Percentiles rank a stretch among this genome's conserved stretches.
phyloP scores from a whole-genome alignment of 768 basidiomycete genomes.

The Dentipellis sp. region DNA sequence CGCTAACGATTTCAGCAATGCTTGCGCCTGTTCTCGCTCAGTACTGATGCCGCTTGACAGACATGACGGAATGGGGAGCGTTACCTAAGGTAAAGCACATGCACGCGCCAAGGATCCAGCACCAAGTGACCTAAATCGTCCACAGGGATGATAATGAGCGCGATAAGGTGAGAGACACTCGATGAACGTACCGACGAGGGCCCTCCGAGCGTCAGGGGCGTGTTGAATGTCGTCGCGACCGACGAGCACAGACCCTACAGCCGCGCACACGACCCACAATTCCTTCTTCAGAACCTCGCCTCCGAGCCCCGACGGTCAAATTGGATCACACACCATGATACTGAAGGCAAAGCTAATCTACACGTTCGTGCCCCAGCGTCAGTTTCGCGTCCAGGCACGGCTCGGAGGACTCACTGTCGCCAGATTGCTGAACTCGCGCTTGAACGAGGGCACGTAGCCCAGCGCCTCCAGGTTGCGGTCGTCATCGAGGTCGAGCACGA shows the following conservation, averaged over 20 bases:
- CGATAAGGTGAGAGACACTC: background rate
- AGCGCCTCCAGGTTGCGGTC: conserved; percentile 56
- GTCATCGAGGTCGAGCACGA: conserved; percentile 31
- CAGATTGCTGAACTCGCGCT: conserved; percentile 76
- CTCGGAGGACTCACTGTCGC: conserved; percentile 45
- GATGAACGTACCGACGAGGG: conserved; percentile 48
- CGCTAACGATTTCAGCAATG: conserved; percentile 72
- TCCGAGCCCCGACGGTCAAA: background rate
- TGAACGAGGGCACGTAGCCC: conserved; percentile 74
- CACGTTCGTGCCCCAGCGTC: background rate
- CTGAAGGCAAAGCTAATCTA: conserved; percentile 72
- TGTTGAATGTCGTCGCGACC: conserved; percentile 73
- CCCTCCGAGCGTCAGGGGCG: conserved; percentile 58
- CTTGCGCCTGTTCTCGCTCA: conserved; percentile 31
- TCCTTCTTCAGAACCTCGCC: background rate
- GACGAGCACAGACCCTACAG: conserved; percentile 61
- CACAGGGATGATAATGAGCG: background rate
- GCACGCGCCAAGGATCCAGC: conserved; percentile 61
- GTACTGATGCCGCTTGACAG: background rate
- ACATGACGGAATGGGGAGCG: background rate
- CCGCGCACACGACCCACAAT: background rate
- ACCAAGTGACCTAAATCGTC: conserved; percentile 46
- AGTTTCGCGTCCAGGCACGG: background rate
- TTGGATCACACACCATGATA: conserved; percentile 44
- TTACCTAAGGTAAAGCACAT: conserved; percentile 66